Evolutionary conservation across 257 asterid genomes (phyloP).

Genomic region (Plantago elongata): DNA sequence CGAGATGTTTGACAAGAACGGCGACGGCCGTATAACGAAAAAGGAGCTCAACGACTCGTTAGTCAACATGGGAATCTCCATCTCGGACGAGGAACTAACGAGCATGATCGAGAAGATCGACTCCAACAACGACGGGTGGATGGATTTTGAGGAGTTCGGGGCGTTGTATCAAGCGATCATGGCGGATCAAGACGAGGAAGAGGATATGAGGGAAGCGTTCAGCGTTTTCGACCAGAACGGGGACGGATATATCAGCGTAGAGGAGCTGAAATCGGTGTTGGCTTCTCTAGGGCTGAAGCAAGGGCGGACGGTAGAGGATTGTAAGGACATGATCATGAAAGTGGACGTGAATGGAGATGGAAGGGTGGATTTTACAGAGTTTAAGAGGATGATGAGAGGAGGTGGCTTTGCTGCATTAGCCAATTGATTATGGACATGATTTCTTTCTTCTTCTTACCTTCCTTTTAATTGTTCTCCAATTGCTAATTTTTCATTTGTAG

Average conservation of each 20-base stretch:
- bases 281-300: conserved; percentile 51
- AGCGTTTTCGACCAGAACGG: conserved; percentile 58
- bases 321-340: conserved; percentile 54
- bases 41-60: conserved; percentile 48
- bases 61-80: conserved; percentile 58
- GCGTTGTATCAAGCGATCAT: conserved; percentile 38
- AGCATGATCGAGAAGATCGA: conserved; percentile 50
- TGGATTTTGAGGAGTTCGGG: conserved; percentile 54
- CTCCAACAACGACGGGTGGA: conserved; percentile 45
- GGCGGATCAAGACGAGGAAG: conserved; percentile 52
- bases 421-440: conserved; percentile 9
- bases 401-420: conserved; percentile 45
- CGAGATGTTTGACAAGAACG: conserved; percentile 52
- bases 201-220: conserved; percentile 57
- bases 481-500: too few species aligned
- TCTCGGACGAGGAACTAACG: conserved; percentile 38
- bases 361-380: conserved; percentile 48
- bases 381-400: conserved; percentile 70
- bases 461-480: too few species aligned
- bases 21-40: conserved; percentile 57
- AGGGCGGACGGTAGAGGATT: conserved; percentile 50
- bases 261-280: conserved; percentile 49
- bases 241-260: conserved; percentile 53
- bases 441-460: too few species aligned
- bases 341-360: conserved; percentile 66